A percentile compares a stretch with the other conserved stretches of the same genome.
Conservation (phyloP, 805 yeast genomes). For the Lipomyces yamadae region DNA sequence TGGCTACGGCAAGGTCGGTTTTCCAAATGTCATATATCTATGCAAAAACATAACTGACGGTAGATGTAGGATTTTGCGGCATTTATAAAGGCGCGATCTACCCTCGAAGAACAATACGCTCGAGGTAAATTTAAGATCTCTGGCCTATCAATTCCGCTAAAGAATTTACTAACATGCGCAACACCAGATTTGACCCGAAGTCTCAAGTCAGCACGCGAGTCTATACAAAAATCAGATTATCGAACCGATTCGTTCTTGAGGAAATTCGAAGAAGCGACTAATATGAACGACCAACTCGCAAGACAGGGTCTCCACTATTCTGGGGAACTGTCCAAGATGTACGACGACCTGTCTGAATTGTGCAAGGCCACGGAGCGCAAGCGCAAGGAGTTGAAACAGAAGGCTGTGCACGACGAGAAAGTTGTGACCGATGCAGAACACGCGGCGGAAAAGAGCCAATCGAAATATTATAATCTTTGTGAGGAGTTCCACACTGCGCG, state of each 20-base stretch:
- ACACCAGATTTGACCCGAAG: not conserved
- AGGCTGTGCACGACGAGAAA: slow-evolving; percentile 78
- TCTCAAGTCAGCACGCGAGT: slow-evolving; percentile 45
- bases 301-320: slow-evolving; percentile 66
- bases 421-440: slow-evolving; percentile 81
- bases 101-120: slow-evolving; percentile 73
- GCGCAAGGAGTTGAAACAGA: slow-evolving; percentile 81
- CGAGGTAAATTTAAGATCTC: slow-evolving; percentile 27
- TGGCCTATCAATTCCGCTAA: not conserved
- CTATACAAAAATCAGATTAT: slow-evolving; percentile 55
- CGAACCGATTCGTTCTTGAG: slow-evolving; percentile 68
- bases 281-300: slow-evolving; percentile 80
- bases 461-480: slow-evolving; percentile 75
- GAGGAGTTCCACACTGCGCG: slow-evolving; percentile 84
- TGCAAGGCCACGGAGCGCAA: slow-evolving; percentile 69
- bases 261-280: slow-evolving; percentile 70
- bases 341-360: slow-evolving; percentile 78
- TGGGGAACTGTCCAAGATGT: slow-evolving; percentile 79
- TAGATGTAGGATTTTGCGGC: slow-evolving; percentile 59
- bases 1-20: slow-evolving; percentile 69
- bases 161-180: not conserved
- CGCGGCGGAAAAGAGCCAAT: slow-evolving; percentile 86
- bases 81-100: slow-evolving; percentile 76
- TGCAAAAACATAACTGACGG: not conserved
- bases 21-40: not conserved